phyloP scores from a whole-genome alignment of 2,329 filamentous ascomycete species.

The Domatiomyces catenatus region DNA sequence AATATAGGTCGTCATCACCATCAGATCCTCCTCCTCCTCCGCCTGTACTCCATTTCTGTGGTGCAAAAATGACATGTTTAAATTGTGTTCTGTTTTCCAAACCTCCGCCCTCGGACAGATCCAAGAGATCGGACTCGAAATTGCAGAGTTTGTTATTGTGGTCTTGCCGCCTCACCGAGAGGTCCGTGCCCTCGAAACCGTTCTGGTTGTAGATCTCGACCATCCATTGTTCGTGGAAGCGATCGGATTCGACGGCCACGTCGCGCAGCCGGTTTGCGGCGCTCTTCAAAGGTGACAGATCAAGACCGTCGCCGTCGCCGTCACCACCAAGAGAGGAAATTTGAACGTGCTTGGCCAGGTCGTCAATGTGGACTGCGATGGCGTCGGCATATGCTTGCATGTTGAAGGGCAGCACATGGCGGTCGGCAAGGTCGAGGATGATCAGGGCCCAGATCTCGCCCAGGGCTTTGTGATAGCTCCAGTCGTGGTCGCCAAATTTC shows the following conservation, averaged over 20 bases:
- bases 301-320: constrained; percentile 24
- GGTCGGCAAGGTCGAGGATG: constrained; percentile 71
- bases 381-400: constrained; percentile 55
- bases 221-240: constrained; percentile 67
- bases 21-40: constrained; percentile 21
- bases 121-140: constrained; percentile 73
- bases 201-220: constrained; percentile 52
- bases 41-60: constrained; percentile 59
- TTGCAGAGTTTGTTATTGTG: constrained; percentile 66
- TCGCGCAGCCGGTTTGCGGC: constrained; percentile 47
- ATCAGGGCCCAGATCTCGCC: constrained; percentile 67
- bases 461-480: constrained; percentile 63
- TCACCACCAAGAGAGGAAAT: constrained; percentile 25
- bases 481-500: constrained; percentile 63
- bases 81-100: constrained; percentile 63
- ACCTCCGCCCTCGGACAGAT: constrained; percentile 38
- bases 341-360: constrained; percentile 51
- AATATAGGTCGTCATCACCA: constrained; percentile 42
- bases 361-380: constrained; percentile 49
- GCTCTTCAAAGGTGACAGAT: constrained; percentile 45
- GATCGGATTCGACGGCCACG: constrained; percentile 49
- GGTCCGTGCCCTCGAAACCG: constrained; percentile 58
- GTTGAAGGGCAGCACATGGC: constrained; percentile 68
- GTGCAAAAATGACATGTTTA: constrained; percentile 83
- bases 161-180: constrained; percentile 51